Evolutionary conservation across 2,329 filamentous ascomycete species (phyloP), one percentile per base, ranked within the genome.

Genomic region (Geosmithia putterillii): DNA sequence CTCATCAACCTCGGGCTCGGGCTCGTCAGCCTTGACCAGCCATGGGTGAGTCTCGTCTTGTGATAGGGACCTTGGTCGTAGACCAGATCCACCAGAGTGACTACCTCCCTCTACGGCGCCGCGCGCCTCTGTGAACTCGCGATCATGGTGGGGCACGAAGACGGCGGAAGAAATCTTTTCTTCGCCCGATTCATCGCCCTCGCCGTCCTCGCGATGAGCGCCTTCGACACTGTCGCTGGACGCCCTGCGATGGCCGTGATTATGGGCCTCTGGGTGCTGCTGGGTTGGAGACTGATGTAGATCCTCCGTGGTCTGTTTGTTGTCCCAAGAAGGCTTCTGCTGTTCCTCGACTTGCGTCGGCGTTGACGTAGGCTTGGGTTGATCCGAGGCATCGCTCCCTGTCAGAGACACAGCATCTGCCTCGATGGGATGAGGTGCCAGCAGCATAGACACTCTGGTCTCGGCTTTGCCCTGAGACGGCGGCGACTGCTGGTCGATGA

Each of bases 121-220:
- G 45, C 48, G 48, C 44, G 51, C 47, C 41, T 62, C 61, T 39
- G 54, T 68, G 36, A 69, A 60, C 38, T 71, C 72, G 52, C 86
- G 79, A 38, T 71, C 72, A 53, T 86, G 79, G 64, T 90, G 86
- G 37, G 86, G 86, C 40, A 88, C 71, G 57, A 92, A 92, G 36
- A 88, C 71, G 20, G 86, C 86, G 25, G 84, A 90, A n/a, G 83
- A 87, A 48, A 92, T 88, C 60, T 90, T 86, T 59, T 92, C 86
- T 57, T 85, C 80, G 45, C 85, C 82, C 14, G 83, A 88, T 45
- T 77, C 73, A 36, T 78, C 73, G 17, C 64, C 68, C 39, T 75
- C 70, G 17, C 47, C 48, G 36, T 57, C 53, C 47, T 71, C 67
- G 41, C 59, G 57, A 42, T 65, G 62, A 41, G 62, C 57, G 47